Evolutionary conservation across 2,329 filamentous ascomycete genomes (phyloP), one percentile per base, ranked within the genome.

Genomic region (Colletotrichum navitas): DNA sequence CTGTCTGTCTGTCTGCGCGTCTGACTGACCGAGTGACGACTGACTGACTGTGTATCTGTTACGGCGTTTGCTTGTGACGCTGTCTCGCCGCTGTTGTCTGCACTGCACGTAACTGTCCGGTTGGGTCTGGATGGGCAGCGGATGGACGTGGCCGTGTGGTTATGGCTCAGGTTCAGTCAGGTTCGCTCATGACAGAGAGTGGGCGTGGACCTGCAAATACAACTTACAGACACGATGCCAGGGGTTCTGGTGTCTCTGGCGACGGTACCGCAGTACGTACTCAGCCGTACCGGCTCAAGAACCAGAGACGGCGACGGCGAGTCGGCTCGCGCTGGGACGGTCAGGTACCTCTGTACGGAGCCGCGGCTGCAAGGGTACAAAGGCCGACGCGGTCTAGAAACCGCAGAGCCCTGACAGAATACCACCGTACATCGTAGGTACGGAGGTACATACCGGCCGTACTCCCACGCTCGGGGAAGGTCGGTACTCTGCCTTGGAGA

Each of bases 401-500:
- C 39, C 47, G 12, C 51, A 54, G 51, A 54, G 51, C 29, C 47
- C 14, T 26, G 47, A 26, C 24, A 45, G 47, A 29, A 16, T 29
- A 54, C 29, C 43, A 45, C 43, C 41, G 41, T 43, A 21, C 43
- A 45, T 4, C 41, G 41, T 34, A 34, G 7, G 10, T 34, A 34
- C 34, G 5, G 6, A 34, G 34, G 18, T 43, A 43, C 41, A 16
- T 43, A 43, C 16, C 41, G 2, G 5, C 14, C 14, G 5, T 18
- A 3, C 10, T 34, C 43, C 34, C 51, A 34, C 59, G 63, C 62
- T 71, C 55, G 68, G 68, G 68, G 63, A 67, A 66, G 63, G 34
- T 71, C 68, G 68, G 63, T 62, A 67, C 55, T 62, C 26, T 69
- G 61, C 56, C 61, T 69, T 29, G 45, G 51, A 62, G 34, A 54